These are phyloP conservation scores for Condylostoma magnum DNA, from an alignment of 169 alveolate genomes.

Conservation along the genomic window DNA sequence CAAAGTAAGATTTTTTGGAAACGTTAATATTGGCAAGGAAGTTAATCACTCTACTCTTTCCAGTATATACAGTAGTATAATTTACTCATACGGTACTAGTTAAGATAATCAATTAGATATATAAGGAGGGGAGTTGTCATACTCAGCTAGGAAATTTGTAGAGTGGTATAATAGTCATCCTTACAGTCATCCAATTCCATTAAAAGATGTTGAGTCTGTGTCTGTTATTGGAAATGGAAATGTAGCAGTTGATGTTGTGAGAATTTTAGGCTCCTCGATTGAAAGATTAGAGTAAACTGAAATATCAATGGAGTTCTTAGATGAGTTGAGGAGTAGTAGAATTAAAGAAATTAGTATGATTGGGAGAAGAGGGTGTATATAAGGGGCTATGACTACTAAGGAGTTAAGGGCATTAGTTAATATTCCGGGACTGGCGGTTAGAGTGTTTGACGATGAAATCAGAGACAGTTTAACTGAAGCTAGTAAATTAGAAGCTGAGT, in stretches of 20 bases:
- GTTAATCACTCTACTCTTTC: constrained; percentile 47
- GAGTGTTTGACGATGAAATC: constrained; percentile 34
- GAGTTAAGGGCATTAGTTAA: constrained; percentile 43
- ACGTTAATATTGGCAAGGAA: constrained; percentile 63
- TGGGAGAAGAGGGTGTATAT: constrained; percentile 46
- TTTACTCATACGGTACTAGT: constrained; percentile 67
- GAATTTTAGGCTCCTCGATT: constrained; percentile 48
- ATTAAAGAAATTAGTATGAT: constrained; percentile 26
- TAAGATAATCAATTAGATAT: constrained; percentile 38
- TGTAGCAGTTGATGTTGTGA: constrained; percentile 81
- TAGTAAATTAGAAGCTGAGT: constrained; percentile 16
- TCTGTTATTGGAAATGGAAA: constrained; percentile 86
- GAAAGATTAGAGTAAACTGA: constrained; percentile 29
- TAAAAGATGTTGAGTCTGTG: constrained; percentile 20
- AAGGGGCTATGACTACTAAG: constrained; percentile 53
- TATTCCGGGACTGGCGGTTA: constrained; percentile 25
- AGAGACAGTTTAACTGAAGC: constrained; percentile 27
- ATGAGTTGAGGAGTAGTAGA: constrained; percentile 15
- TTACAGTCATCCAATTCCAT: constrained; percentile 15
- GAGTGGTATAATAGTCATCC: constrained; percentile 70
- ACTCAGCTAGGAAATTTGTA: constrained; percentile 39
- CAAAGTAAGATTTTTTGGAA: constrained; percentile 68
- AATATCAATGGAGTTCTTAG: constrained; percentile 30
- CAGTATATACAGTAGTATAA: constrained; percentile 77
- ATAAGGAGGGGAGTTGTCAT: constrained; percentile 22